Evolutionary conservation across 345 rosid genomes (phyloP).

Genomic region (Ceriops zippeliana): DNA sequence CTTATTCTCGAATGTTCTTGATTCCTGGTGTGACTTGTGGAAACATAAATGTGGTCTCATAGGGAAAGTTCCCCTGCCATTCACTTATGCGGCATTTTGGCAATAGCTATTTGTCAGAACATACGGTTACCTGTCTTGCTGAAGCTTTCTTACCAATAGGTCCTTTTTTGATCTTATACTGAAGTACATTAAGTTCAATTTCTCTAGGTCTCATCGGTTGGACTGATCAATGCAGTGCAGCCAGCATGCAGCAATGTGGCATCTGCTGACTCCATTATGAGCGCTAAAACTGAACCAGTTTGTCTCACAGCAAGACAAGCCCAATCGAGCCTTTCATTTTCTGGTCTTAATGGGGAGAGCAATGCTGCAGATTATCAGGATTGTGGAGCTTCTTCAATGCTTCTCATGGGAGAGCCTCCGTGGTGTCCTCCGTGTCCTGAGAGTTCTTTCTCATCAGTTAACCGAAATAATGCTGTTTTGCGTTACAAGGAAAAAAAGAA

Average conservation of each 20-base stretch:
- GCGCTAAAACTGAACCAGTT: conserved; percentile 80
- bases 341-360: conserved; percentile 82
- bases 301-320: conserved; percentile 51
- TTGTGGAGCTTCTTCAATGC: conserved; percentile 78
- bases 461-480: conserved; percentile 71
- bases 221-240: conserved; percentile 46
- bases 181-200: conserved; percentile 8
- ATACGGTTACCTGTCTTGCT: background rate
- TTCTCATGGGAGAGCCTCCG: conserved; percentile 80
- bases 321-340: conserved; percentile 77
- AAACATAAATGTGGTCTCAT: too few relatives aligned
- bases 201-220: conserved; percentile 54
- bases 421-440: conserved; percentile 76
- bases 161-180: background rate
- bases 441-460: conserved; percentile 51
- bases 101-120: too few relatives aligned
- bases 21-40: too few relatives aligned
- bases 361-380: conserved; percentile 81
- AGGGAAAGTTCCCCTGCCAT: too few relatives aligned
- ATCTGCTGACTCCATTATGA: conserved; percentile 73
- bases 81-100: too few relatives aligned
- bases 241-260: conserved; percentile 72
- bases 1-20: too few relatives aligned
- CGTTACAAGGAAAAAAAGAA: conserved; percentile 97
- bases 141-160: background rate